Percentiles rank a stretch among this genome's conserved stretches.
Evolutionary conservation across 1,139 yeast species (phyloP).

Genomic region (Yamadazyma dushanensis): DNA sequence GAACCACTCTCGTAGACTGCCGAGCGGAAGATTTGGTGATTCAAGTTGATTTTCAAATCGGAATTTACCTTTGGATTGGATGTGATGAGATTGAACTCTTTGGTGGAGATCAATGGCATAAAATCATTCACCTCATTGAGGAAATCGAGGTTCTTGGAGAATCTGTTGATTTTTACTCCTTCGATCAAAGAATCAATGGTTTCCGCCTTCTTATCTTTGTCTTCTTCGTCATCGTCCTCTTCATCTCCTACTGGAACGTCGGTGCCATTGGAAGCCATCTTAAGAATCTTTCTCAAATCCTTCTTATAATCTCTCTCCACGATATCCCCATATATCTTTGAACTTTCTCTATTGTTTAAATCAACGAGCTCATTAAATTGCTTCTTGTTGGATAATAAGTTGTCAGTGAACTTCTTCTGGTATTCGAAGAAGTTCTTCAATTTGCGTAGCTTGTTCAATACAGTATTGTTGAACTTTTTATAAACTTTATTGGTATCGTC

Average conservation of each 20-base stretch:
- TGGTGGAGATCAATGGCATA: conserved; percentile 41
- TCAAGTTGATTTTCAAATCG: conserved; percentile 16
- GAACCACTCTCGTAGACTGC: conserved; percentile 45
- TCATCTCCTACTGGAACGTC: background rate
- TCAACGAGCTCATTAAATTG: conserved; percentile 30
- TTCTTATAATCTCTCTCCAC: conserved; percentile 29
- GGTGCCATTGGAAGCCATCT: conserved; percentile 3
- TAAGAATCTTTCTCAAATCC: conserved; percentile 26
- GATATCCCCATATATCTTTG: conserved; percentile 34
- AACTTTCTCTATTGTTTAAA: conserved; percentile 35
- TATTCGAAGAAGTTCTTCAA: conserved; percentile 42
- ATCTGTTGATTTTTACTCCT: conserved; percentile 8
- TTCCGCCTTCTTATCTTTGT: background rate
- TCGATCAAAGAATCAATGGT: conserved; percentile 7
- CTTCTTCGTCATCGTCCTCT: conserved; percentile 1
- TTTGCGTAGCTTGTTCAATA: conserved; percentile 39
- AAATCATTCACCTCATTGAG: conserved; percentile 29
- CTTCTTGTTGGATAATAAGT: conserved; percentile 20
- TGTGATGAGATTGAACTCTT: conserved; percentile 42
- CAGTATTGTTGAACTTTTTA: conserved; percentile 29
- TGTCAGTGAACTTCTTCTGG: conserved; percentile 32
- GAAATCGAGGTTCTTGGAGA: conserved; percentile 5
- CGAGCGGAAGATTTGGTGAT: conserved; percentile 44
- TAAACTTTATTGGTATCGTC: conserved; percentile 41
- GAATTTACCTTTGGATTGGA: conserved; percentile 32